Percentiles rank a stretch among this genome's conserved stretches.
Evolutionary conservation across 106 monocot genomes (phyloP).

Genomic region (Allium fistulosum): DNA sequence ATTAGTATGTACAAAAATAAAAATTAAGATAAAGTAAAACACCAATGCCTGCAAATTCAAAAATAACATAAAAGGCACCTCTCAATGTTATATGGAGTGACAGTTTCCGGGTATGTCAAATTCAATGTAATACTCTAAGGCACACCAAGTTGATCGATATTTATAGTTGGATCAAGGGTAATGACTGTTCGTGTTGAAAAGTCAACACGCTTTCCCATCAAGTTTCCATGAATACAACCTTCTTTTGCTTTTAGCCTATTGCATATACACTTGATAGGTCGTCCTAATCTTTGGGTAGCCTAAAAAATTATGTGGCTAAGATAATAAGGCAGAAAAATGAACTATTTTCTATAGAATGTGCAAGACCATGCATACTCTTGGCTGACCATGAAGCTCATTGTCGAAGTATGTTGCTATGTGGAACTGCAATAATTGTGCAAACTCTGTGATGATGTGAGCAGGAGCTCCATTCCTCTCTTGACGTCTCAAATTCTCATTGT

Average conservation of each 20-base stretch:
- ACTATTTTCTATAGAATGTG: neutral
- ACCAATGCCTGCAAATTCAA: neutral
- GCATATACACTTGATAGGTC: conserved; percentile 94
- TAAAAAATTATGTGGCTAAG: conserved; percentile 5
- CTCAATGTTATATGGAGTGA: conserved; percentile 92
- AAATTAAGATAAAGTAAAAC: neutral
- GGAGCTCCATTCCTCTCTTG: conserved; percentile 98
- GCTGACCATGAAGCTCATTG: conserved; percentile 97
- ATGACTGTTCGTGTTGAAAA: conserved; percentile 93
- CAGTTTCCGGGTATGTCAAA: conserved; percentile 90
- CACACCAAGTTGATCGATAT: conserved; percentile 85
- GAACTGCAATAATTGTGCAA: conserved; percentile 93
- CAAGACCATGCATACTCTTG: conserved; percentile 49
- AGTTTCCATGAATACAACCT: conserved; percentile 93
- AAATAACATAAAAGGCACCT: conserved; percentile 29
- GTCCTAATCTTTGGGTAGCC: conserved; percentile 89
- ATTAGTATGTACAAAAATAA: neutral
- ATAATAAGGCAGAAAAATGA: too few relatives aligned
- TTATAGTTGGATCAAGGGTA: conserved; percentile 91
- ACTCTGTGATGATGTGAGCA: conserved; percentile 96
- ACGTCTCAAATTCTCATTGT: conserved; percentile 86
- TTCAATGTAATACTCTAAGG: conserved; percentile 96
- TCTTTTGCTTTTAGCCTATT: conserved; percentile 97
- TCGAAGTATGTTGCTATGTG: conserved; percentile 98
- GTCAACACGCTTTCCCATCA: conserved; percentile 97